Evolutionary conservation across 2,329 filamentous ascomycete genomes (phyloP).

Genomic region (Fusarium scirpi): DNA sequence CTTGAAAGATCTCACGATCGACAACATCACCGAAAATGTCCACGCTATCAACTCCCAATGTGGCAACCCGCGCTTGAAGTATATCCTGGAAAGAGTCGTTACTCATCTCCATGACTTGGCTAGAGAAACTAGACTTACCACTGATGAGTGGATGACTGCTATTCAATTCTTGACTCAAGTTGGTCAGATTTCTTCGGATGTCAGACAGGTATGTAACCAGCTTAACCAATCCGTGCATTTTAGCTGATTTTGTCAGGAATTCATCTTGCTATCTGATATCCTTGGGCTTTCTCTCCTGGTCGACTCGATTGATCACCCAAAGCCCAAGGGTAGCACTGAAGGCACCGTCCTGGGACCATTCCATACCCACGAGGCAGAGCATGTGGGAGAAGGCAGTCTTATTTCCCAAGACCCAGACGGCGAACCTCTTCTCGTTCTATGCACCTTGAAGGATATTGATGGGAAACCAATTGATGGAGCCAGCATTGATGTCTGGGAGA

Average conservation of each 20-base stretch:
- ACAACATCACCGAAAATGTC: constrained; percentile 81
- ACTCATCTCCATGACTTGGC: constrained; percentile 82
- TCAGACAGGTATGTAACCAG: constrained; percentile 61
- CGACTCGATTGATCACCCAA: constrained; percentile 82
- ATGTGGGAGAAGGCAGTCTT: constrained; percentile 61
- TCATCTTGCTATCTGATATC: constrained; percentile 81
- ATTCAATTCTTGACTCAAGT: constrained; percentile 75
- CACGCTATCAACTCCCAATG: constrained; percentile 77
- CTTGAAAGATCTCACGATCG: constrained; percentile 70
- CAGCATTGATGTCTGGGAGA: constrained; percentile 84
- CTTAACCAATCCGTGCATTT: rapidly evolving
- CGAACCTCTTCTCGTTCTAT: constrained; percentile 74
- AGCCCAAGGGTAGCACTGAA: constrained; percentile 74
- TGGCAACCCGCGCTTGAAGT: constrained; percentile 71
- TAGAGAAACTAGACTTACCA: constrained; percentile 78
- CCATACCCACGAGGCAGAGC: constrained; percentile 77
- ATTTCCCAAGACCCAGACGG: constrained; percentile 76
- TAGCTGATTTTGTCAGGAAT: constrained; percentile 60
- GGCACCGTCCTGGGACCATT: constrained; percentile 85
- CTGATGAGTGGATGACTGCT: constrained; percentile 78
- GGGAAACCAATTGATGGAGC: constrained; percentile 71
- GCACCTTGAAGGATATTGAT: constrained; percentile 71
- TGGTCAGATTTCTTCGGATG: constrained; percentile 76
- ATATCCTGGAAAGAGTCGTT: constrained; percentile 76
- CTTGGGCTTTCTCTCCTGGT: constrained; percentile 80